These are phyloP conservation scores for Aureobasidium mangrovei DNA, from an alignment of 2,329 filamentous ascomycete genomes.

Conservation along the genomic window DNA sequence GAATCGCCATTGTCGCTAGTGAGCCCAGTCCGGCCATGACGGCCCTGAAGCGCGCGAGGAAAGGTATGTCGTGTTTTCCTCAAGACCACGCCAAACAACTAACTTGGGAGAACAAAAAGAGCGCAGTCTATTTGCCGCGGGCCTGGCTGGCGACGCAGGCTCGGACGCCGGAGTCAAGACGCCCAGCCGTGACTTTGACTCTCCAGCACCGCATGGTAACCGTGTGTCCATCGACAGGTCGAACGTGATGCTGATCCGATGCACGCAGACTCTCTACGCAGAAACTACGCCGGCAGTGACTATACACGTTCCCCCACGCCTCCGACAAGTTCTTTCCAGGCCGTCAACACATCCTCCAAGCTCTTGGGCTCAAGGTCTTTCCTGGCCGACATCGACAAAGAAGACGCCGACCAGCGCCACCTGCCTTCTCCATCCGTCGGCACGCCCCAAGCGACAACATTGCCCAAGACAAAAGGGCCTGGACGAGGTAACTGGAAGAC, in stretches of 20 bases:
- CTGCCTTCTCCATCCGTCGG: conserved; percentile 17
- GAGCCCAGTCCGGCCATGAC: conserved; percentile 61
- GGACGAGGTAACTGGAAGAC: conserved; percentile 41
- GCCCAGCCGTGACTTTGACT: conserved; percentile 31
- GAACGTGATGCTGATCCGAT: background rate
- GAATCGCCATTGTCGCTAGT: conserved; percentile 62
- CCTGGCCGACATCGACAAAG: conserved; percentile 37
- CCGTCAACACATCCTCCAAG: conserved; percentile 28
- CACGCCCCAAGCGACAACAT: conserved; percentile 23
- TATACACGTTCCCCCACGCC: conserved; percentile 39
- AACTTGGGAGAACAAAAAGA: conserved; percentile 13
- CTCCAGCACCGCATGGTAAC: conserved; percentile 24
- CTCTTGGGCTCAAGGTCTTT: conserved; percentile 43
- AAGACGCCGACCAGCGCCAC: background rate
- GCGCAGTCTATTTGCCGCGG: conserved; percentile 11
- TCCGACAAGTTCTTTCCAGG: conserved; percentile 27
- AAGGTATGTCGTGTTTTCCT: conserved; percentile 24
- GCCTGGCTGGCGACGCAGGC: conserved; percentile 2
- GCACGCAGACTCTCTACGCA: conserved; percentile 4
- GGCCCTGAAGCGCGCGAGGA: conserved; percentile 41
- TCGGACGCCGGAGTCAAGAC: conserved; percentile 20
- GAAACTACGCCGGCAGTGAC: conserved; percentile 34
- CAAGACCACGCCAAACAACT: background rate
- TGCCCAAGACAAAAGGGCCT: conserved; percentile 32
- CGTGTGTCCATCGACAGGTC: background rate